Percentiles rank a stretch among this genome's conserved stretches.
phyloP scores from a whole-genome alignment of 2,329 filamentous ascomycete genomes.

The Cercospora sojina region DNA sequence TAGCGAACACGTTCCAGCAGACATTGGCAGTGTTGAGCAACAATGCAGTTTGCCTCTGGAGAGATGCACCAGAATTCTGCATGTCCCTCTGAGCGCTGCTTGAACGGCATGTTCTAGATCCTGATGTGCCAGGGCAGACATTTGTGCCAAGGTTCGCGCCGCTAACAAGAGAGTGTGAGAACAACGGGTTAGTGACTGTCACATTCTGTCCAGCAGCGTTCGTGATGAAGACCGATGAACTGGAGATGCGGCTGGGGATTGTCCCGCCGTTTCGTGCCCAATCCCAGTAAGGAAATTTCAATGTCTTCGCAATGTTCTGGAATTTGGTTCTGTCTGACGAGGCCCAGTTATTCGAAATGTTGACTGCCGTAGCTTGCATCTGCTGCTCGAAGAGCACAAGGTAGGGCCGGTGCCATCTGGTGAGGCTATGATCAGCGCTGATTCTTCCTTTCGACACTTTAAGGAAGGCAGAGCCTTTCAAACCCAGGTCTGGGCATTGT shows the following conservation, averaged over 20 bases:
- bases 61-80: slow-evolving; percentile 23
- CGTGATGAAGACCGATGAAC: slow-evolving; percentile 29
- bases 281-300: slow-evolving; percentile 35
- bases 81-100: slow-evolving; percentile 32
- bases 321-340: slow-evolving; percentile 18
- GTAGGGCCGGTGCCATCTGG: slow-evolving; percentile 32
- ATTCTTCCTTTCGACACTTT: not conserved
- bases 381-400: slow-evolving; percentile 33
- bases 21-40: slow-evolving; percentile 28
- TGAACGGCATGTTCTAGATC: slow-evolving; percentile 32
- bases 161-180: slow-evolving; percentile 27
- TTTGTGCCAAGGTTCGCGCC: slow-evolving; percentile 25
- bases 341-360: slow-evolving; percentile 26
- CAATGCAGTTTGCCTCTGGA: slow-evolving; percentile 27
- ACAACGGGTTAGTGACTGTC: slow-evolving; percentile 35
- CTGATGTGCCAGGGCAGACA: slow-evolving; percentile 34
- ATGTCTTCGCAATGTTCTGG: slow-evolving; percentile 23
- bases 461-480: too few relatives aligned
- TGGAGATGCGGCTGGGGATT: slow-evolving; percentile 30
- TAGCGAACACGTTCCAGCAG: slow-evolving; percentile 32
- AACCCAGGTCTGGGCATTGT: too few relatives aligned
- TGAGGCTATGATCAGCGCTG: not conserved
- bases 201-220: slow-evolving; percentile 26
- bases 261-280: slow-evolving; percentile 28
- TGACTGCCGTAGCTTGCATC: slow-evolving; percentile 24